A percentile compares a stretch with the other conserved stretches of the same genome.
phyloP scores from a whole-genome alignment of 176 grass and related monocot genomes.

The Rhipidocladum racemiflorum region DNA sequence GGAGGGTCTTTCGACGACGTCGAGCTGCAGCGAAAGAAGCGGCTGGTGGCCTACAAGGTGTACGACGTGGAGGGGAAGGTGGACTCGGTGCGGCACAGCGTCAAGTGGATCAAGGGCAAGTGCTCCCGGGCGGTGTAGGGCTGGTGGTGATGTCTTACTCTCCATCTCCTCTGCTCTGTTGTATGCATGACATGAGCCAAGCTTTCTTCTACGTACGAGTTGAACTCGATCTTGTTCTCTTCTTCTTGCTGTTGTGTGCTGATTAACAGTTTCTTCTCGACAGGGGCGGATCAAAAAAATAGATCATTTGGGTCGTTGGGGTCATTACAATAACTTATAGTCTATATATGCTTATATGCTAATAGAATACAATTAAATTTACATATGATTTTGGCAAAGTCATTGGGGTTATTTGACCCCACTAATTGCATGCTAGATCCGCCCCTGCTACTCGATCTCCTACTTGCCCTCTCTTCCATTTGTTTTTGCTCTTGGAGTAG shows the following conservation, averaged over 20 bases:
- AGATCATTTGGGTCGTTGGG: too few relatives aligned
- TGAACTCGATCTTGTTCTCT: not conserved
- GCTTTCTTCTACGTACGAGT: not conserved
- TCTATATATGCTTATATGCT: too few relatives aligned
- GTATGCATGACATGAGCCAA: not conserved
- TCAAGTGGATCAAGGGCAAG: conserved; percentile 79
- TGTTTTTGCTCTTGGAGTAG: conserved; percentile 23
- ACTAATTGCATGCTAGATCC: too few relatives aligned
- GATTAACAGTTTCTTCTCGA: not conserved
- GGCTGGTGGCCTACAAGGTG: conserved; percentile 73
- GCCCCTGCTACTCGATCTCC: not conserved
- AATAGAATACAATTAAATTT: too few relatives aligned
- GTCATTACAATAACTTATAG: too few relatives aligned
- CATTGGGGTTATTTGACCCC: too few relatives aligned
- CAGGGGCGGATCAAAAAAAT: too few relatives aligned
- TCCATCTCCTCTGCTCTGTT: too few relatives aligned
- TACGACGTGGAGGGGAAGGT: conserved; percentile 78
- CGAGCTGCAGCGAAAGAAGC: conserved; percentile 82
- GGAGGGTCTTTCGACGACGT: conserved; percentile 48
- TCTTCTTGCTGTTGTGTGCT: not conserved
- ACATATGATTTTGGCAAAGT: too few relatives aligned
- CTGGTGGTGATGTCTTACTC: conserved; percentile 21
- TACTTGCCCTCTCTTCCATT: not conserved
- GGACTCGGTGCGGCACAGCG: conserved; percentile 56
- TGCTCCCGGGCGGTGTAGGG: conserved; percentile 57